phyloP scores from a whole-genome alignment of 202 grass and related monocot genomes.

The Carex sylvatica region DNA sequence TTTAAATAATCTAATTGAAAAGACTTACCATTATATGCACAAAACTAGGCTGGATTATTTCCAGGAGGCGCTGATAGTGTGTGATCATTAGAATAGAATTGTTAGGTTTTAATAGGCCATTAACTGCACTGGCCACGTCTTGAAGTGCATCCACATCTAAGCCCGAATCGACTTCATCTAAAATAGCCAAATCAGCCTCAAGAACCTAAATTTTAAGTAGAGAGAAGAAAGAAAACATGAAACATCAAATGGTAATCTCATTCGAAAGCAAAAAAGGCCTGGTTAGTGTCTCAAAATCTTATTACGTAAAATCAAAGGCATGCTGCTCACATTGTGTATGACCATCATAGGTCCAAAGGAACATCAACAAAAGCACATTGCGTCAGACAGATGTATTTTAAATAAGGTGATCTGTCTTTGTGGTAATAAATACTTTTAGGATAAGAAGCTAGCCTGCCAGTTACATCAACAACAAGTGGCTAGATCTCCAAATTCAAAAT shows the following conservation, averaged over 20 bases:
- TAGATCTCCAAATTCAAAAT: not conserved
- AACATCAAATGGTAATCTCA: not conserved
- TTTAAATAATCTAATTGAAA: not conserved
- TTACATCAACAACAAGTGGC: not conserved
- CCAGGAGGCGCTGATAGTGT: slow-evolving; percentile 85
- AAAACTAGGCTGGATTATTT: slow-evolving; percentile 75
- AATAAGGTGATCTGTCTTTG: not conserved
- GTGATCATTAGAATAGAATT: slow-evolving; percentile 94
- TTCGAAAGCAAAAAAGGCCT: not conserved
- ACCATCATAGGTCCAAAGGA: not conserved
- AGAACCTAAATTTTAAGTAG: slow-evolving; percentile 55
- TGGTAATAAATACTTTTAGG: not conserved
- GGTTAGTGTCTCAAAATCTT: not conserved
- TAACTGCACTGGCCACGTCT: slow-evolving; percentile 78
- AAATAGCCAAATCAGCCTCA: slow-evolving; percentile 87
- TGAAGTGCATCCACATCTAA: slow-evolving; percentile 97
- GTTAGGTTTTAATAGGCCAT: slow-evolving; percentile 68
- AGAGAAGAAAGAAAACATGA: not conserved
- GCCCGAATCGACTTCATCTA: slow-evolving; percentile 96
- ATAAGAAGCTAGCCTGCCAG: slow-evolving; percentile 7
- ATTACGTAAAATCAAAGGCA: not conserved
- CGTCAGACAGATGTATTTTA: not conserved
- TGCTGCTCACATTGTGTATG: not conserved
- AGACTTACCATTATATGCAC: slow-evolving; percentile 95
- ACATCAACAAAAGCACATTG: not conserved